phyloP scores from a whole-genome alignment of 2,329 filamentous ascomycete species.

The Ophiosphaerella herpotricha region DNA sequence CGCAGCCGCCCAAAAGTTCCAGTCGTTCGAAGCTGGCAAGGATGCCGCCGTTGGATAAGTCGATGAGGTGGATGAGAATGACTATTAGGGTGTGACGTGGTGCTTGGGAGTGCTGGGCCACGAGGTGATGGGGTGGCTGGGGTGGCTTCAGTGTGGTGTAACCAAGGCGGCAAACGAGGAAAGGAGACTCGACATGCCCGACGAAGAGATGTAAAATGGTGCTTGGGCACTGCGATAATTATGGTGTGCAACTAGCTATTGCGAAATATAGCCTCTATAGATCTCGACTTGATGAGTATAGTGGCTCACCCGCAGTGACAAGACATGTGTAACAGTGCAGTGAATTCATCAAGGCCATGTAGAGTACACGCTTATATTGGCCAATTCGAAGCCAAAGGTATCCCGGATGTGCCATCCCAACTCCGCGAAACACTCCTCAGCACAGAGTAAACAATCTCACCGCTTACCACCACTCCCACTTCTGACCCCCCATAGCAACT shows the following conservation, averaged over 20 bases:
- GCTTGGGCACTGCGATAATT: neutral
- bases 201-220: neutral
- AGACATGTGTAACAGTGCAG: neutral
- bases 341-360: neutral
- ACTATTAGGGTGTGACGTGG: constrained; percentile 7
- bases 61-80: constrained; percentile 3
- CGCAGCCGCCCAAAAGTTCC: constrained; percentile 21
- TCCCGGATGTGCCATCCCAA: constrained; percentile 1
- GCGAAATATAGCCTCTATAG: neutral
- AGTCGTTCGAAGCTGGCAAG: constrained; percentile 19
- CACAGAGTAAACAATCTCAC: neutral
- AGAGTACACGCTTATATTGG: neutral
- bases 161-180: neutral
- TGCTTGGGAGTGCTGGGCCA: neutral
- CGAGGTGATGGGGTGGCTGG: neutral
- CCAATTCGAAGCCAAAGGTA: constrained; percentile 1
- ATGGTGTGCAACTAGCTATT: constrained; percentile 1
- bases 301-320: neutral
- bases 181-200: neutral
- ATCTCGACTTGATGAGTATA: neutral
- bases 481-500: constrained; percentile 76
- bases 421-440: too few species aligned
- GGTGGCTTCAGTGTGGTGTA: neutral
- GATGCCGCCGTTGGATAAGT: constrained; percentile 4
- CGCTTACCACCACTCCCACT: constrained; percentile 75